Conservation (phyloP, 225 moss, liverwort and hornwort genomes). For the Pseudoscleropodium purum region DNA sequence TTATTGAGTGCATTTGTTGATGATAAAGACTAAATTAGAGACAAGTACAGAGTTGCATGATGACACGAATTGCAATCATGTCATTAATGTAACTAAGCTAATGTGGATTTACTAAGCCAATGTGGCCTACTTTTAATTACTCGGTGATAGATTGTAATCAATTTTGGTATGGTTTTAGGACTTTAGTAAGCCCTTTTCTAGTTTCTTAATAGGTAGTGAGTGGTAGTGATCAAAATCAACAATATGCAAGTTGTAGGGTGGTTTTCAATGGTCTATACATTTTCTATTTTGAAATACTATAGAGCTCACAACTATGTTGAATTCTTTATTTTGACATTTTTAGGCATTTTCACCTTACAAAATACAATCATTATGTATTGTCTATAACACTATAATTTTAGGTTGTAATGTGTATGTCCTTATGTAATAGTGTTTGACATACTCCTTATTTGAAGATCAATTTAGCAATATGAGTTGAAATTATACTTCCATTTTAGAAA, state of each 20-base stretch:
- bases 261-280: background rate
- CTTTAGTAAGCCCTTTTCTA: background rate
- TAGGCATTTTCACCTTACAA: background rate
- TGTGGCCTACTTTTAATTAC: accelerated
- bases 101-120: no score
- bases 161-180: background rate
- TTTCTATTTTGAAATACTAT: background rate
- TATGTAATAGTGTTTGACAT: background rate
- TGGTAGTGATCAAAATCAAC: accelerated
- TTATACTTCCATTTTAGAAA: background rate
- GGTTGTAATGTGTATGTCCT: background rate
- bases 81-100: no score
- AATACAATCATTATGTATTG: background rate
- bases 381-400: background rate
- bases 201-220: no score
- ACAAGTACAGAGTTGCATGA: no score
- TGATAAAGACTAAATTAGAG: background rate
- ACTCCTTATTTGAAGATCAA: background rate
- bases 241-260: background rate
- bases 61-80: accelerated
- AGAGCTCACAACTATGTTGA: background rate
- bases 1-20: background rate
- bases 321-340: background rate
- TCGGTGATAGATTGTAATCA: accelerated
- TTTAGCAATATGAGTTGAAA: accelerated